Conservation (phyloP, 2,329 filamentous ascomycete genomes). For the Fusarium sp. region DNA sequence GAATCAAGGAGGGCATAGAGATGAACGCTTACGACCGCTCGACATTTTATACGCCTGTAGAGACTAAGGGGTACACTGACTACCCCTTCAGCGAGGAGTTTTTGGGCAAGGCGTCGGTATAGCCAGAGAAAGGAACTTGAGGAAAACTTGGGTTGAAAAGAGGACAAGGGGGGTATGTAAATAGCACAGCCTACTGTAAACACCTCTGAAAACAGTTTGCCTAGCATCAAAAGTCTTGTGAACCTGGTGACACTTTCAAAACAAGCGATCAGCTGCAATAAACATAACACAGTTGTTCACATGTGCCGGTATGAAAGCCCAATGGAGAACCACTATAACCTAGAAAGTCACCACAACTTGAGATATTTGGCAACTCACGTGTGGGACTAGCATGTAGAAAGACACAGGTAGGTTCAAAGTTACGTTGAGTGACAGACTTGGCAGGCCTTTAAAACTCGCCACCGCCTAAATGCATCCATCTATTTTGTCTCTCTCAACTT, state of each 20-base stretch:
- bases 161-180: background rate
- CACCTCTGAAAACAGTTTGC: background rate
- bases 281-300: too few relatives aligned
- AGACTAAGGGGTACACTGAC: background rate
- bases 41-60: background rate
- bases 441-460: accelerated
- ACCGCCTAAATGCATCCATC: background rate
- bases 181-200: background rate
- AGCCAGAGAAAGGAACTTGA: background rate
- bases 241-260: too few relatives aligned
- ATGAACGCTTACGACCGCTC: background rate
- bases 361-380: too few relatives aligned
- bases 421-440: too few relatives aligned
- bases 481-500: background rate
- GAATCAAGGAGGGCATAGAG: background rate
- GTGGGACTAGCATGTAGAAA: too few relatives aligned
- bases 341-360: too few relatives aligned
- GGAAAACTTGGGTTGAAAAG: background rate
- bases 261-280: too few relatives aligned
- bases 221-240: too few relatives aligned
- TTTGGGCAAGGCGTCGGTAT: background rate
- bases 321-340: too few relatives aligned
- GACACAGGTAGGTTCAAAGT: too few relatives aligned
- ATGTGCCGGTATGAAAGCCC: too few relatives aligned
- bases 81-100: background rate